These are phyloP conservation scores for Psilocybe tampanensis DNA, from an alignment of 768 basidiomycete species.

Conservation along the genomic window DNA sequence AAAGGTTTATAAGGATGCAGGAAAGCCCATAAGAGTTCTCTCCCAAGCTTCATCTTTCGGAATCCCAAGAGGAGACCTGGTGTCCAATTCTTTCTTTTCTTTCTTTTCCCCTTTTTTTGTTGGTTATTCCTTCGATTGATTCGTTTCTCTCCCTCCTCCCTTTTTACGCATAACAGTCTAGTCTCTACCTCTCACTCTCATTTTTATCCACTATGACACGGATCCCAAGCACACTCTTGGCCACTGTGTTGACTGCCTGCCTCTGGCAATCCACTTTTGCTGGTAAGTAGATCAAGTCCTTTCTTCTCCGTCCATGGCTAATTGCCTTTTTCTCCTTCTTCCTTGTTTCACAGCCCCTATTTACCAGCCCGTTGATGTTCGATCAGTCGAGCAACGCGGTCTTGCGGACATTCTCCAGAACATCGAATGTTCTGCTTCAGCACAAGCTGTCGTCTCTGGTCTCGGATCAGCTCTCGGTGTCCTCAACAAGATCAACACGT, in stretches of 20 bases:
- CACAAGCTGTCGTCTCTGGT: conserved; percentile 21
- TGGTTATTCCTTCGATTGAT: conserved; percentile 15
- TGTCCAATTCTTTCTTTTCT: conserved; percentile 14
- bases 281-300: conserved; percentile 5
- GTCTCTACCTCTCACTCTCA: conserved; percentile 6
- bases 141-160: conserved; percentile 4
- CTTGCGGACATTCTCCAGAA: conserved; percentile 23
- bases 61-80: conserved; percentile 21
- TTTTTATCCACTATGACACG: conserved; percentile 12
- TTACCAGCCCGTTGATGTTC: conserved; percentile 12
- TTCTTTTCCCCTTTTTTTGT: conserved; percentile 11
- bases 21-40: background rate
- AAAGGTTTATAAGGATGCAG: conserved; percentile 2
- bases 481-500: conserved; percentile 24
- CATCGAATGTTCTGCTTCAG: conserved; percentile 25
- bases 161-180: conserved; percentile 5
- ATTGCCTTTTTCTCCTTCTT: background rate
- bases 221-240: conserved; percentile 16
- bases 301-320: background rate
- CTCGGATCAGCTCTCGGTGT: conserved; percentile 21
- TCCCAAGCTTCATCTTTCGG: conserved; percentile 17
- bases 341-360: conserved; percentile 11
- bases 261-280: conserved; percentile 22
- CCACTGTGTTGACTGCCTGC: conserved; percentile 15
- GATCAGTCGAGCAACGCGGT: conserved; percentile 17